Evolutionary conservation across 441 rosid species (phyloP), one percentile per base, ranked within the genome.

Genomic region (Biscutella laevigata): DNA sequence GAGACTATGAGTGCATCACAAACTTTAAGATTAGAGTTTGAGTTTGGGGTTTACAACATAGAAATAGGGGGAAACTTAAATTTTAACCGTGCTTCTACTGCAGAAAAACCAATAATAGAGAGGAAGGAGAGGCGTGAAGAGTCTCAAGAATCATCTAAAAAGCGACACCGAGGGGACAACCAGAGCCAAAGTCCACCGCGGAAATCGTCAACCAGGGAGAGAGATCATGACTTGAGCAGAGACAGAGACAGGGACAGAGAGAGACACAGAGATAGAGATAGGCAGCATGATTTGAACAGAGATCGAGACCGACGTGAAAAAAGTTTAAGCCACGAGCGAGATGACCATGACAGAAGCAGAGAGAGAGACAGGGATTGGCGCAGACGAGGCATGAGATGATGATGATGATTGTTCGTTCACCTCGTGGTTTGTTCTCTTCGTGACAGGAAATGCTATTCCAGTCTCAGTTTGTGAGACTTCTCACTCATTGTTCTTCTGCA

Each of bases 321-420:
- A 77, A 89, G 95, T 58, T 78, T 80, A 69, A 94, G 97, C 77
- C 79, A 74, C 68, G 99, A 94, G 64, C 60, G 94, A 62, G 94
- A 79, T 35, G 95, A 89, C 57, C 75, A 75, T 53, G 95, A 76
- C 53, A 82, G 84, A 75, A 91, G 79, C 49, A 74, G 81, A 69
- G 65, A 74, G 42, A 74, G 83, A 60, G 95, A 84, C 43, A 81
- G 77, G 53, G 72, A 61, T 35, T 73, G 84, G 57, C 55, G 59
- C 25, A 77, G 76, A 70, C 78, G 73, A 77, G 68, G 45, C 19
- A 19, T 24, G 24, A 43, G 55, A 16, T 68, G 58, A 11, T 63
- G 44, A 15, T 54, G 27, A 47, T 64, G 15, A 7, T 47, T 61
- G 43, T 41, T 41, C 47, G n/a, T n/a, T 49, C 27, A 26, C 63